Evolutionary conservation across 306 rosid species (phyloP).

Genomic region (Carpinus fangiana): DNA sequence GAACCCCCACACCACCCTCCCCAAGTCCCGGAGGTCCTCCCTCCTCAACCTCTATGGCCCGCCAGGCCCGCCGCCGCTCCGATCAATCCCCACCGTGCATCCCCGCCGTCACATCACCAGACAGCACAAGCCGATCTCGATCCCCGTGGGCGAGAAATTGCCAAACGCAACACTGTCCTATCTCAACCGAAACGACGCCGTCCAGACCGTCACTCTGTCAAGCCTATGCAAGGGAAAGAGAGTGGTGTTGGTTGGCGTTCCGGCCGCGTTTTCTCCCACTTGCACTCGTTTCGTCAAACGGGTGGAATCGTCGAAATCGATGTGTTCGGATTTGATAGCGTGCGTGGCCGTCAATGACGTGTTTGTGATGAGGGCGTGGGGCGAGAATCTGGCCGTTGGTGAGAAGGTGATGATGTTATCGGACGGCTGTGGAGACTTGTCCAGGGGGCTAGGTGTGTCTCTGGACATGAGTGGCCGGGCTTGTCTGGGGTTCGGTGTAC

Average conservation of each 20-base stretch:
- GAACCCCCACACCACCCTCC: slow-evolving; percentile 10
- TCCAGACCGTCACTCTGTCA: slow-evolving; percentile 9
- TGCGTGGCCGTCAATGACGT: slow-evolving; percentile 27
- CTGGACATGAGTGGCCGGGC: neutral
- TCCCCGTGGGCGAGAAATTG: slow-evolving; percentile 17
- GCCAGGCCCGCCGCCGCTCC: slow-evolving; percentile 27
- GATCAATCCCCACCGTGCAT: slow-evolving; percentile 9
- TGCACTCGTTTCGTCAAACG: slow-evolving; percentile 18
- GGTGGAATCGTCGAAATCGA: slow-evolving; percentile 9
- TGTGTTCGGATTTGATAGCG: slow-evolving; percentile 19
- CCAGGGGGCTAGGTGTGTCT: slow-evolving; percentile 8
- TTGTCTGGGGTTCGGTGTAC: neutral
- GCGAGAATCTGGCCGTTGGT: slow-evolving; percentile 20
- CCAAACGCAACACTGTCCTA: slow-evolving; percentile 14
- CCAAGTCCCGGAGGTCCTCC: slow-evolving; percentile 15
- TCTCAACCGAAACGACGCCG: slow-evolving; percentile 22
- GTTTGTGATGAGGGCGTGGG: slow-evolving; percentile 33
- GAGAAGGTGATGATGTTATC: slow-evolving; percentile 17
- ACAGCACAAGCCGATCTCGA: neutral
- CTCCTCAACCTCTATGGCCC: slow-evolving; percentile 28
- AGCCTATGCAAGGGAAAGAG: slow-evolving; percentile 29
- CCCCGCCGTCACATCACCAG: neutral
- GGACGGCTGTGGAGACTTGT: slow-evolving; percentile 27
- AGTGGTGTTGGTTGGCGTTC: slow-evolving; percentile 11
- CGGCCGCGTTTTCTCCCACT: slow-evolving; percentile 23